These are phyloP conservation scores for Helotiales sp. DNA, from an alignment of 2,329 filamentous ascomycete species.

Conservation along the genomic window DNA sequence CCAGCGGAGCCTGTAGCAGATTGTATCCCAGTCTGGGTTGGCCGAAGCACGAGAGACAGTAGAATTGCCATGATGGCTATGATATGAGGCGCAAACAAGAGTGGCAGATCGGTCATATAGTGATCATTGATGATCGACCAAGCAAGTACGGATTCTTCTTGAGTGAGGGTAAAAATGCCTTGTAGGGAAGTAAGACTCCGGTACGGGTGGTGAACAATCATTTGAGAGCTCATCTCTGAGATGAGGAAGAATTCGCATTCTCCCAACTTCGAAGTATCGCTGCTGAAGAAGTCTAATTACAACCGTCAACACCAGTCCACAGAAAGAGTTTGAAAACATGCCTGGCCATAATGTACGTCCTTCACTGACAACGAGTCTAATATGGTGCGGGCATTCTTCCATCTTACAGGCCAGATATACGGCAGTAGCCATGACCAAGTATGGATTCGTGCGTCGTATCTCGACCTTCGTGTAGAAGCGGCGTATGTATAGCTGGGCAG, in stretches of 20 bases:
- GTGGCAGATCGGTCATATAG: slow-evolving; percentile 68
- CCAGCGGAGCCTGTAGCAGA: slow-evolving; percentile 41
- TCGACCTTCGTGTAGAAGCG: slow-evolving; percentile 91
- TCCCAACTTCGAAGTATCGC: slow-evolving; percentile 67
- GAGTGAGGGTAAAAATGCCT: slow-evolving; percentile 56
- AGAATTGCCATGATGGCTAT: slow-evolving; percentile 71
- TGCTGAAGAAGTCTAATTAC: slow-evolving; percentile 55
- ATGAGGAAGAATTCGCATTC: slow-evolving; percentile 77
- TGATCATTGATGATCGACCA: slow-evolving; percentile 74
- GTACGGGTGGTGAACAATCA: slow-evolving; percentile 75
- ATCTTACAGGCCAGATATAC: slow-evolving; percentile 97
- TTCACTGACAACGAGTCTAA: slow-evolving; percentile 84
- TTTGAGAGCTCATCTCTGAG: slow-evolving; percentile 71
- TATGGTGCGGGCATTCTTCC: slow-evolving; percentile 96
- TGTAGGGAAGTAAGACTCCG: slow-evolving; percentile 65
- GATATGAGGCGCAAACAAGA: slow-evolving; percentile 68
- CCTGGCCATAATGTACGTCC: slow-evolving; percentile 81
- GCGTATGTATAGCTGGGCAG: slow-evolving; percentile 91
- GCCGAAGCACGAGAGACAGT: slow-evolving; percentile 65
- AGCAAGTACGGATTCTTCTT: slow-evolving; percentile 64
- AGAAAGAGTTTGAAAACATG: slow-evolving; percentile 34
- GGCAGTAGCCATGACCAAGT: slow-evolving; percentile 88
- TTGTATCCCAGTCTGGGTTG: slow-evolving; percentile 47
- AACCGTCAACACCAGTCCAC: neutral
- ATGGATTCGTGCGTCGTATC: slow-evolving; percentile 89